Base-by-base conservation (phyloP, 352 stramenopile species). In the Pythium dissimile region DNA sequence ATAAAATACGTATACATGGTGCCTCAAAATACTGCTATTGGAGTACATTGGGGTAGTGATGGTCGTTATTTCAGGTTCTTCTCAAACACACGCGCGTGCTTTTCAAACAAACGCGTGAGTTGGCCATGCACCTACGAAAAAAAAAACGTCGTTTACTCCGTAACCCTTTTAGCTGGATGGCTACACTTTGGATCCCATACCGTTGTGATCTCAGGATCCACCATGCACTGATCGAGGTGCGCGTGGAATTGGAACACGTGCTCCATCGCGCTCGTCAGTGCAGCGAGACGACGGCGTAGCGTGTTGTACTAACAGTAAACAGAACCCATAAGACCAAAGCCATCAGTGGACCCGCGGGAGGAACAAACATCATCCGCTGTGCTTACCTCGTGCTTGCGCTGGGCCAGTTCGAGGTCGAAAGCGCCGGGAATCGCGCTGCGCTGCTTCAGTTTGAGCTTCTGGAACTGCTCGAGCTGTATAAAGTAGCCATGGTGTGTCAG, bases 231-330 rank as follows among this genome's bases (percentile, higher is more conserved):
- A 34, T 82, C 67, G 2, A 85, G 53, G 1, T 73, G 72, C 45
- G 64, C 39, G 21, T 82, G 67, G 44, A 85, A 82, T 38, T 72
- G 62, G 43, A 85, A 80, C 11, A 85, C 72, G 28, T 78, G 65
- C 53, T 82, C 75, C 21, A 82, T 44, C 12, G 64, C 69, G 16
- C 61, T 54, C 6, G 65, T 75, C 55, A 75, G 69, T n/a, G 60
- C 59, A 5, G 35, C 53, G 4, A 80, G 52, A n/a, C 55, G 73
- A 21, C 62, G 69, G 38, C 66, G 68, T 9, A 77, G 53, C 7
- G 28, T 38, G 11, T 71, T 32, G 46, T 78, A 73, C 75, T 85
- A 21, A 2, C n/a, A 3, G 16, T 5, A 24, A 5, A 30, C n/a
- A 51, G 9, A 39, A 34, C 0, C 15, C 16, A 26, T 2, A 1